These are phyloP conservation scores for Penicillium glabrum DNA, from an alignment of 2,329 filamentous ascomycete species.

Conservation along the genomic window DNA sequence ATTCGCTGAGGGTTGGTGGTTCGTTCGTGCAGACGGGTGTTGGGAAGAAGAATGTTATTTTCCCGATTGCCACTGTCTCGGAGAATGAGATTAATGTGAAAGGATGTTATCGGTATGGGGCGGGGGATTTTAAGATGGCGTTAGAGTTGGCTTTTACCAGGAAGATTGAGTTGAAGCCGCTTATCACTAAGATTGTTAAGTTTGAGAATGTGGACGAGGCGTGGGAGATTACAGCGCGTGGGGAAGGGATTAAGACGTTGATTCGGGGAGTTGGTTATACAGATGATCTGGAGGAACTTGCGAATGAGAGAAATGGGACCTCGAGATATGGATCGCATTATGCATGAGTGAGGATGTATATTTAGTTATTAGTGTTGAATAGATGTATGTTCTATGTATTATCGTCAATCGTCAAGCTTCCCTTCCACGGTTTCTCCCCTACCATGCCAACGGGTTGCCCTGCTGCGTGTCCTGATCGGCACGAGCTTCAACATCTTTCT, in stretches of 20 bases:
- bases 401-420: not conserved
- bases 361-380: not conserved
- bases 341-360: not conserved
- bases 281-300: not conserved
- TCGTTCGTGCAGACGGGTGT: constrained; percentile 38
- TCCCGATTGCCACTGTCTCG: constrained; percentile 36
- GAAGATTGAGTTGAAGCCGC: constrained; percentile 28
- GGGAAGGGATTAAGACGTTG: constrained; percentile 23
- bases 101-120: constrained; percentile 33
- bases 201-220: constrained; percentile 37
- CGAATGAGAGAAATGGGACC: not conserved
- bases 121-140: constrained; percentile 37
- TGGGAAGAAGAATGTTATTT: constrained; percentile 38
- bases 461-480: not conserved
- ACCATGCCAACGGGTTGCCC: constrained; percentile 14
- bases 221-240: constrained; percentile 29
- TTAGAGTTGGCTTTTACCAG: constrained; percentile 37
- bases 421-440: not conserved
- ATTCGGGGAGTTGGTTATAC: constrained; percentile 19
- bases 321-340: not conserved
- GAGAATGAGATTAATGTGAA: constrained; percentile 38
- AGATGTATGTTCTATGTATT: not conserved
- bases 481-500: constrained; percentile 19
- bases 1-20: constrained; percentile 33
- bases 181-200: constrained; percentile 33